Percentiles rank a stretch among this genome's conserved stretches.
phyloP scores from a whole-genome alignment of 495 filamentous ascomycete species.

The Penicillium nucicola region DNA sequence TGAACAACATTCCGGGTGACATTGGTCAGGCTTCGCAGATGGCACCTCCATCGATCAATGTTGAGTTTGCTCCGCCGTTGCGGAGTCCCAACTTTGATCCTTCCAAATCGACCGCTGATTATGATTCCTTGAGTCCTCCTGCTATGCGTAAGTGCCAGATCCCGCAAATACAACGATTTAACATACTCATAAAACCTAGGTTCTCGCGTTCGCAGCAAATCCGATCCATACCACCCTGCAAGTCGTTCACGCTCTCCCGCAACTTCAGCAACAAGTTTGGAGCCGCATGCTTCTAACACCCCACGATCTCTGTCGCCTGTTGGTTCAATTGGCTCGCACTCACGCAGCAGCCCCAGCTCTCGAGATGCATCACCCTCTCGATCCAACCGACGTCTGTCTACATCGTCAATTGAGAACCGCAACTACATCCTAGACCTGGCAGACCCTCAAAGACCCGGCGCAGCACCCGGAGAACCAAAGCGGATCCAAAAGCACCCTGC shows the following conservation, averaged over 20 bases:
- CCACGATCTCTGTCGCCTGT: slow-evolving; percentile 69
- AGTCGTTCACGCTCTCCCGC: slow-evolving; percentile 43
- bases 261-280: slow-evolving; percentile 43
- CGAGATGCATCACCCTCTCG: slow-evolving; percentile 59
- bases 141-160: slow-evolving; percentile 64
- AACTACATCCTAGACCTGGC: slow-evolving; percentile 92
- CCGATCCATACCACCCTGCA: slow-evolving; percentile 63
- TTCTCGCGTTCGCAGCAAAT: slow-evolving; percentile 63
- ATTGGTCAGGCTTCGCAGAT: slow-evolving; percentile 71
- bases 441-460: slow-evolving; percentile 78
- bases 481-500: slow-evolving; percentile 94
- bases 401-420: slow-evolving; percentile 78
- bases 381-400: slow-evolving; percentile 74
- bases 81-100: slow-evolving; percentile 68
- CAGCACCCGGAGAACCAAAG: slow-evolving; percentile 57
- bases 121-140: slow-evolving; percentile 81
- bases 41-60: slow-evolving; percentile 85
- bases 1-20: slow-evolving; percentile 43
- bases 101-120: slow-evolving; percentile 57
- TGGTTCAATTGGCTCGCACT: slow-evolving; percentile 34
- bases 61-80: slow-evolving; percentile 88
- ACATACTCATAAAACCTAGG: slow-evolving; percentile 33
- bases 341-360: slow-evolving; percentile 45
- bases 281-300: slow-evolving; percentile 41
- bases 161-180: slow-evolving; percentile 1